phyloP scores from a whole-genome alignment of 768 basidiomycete genomes.

The Rickenella mellea region DNA sequence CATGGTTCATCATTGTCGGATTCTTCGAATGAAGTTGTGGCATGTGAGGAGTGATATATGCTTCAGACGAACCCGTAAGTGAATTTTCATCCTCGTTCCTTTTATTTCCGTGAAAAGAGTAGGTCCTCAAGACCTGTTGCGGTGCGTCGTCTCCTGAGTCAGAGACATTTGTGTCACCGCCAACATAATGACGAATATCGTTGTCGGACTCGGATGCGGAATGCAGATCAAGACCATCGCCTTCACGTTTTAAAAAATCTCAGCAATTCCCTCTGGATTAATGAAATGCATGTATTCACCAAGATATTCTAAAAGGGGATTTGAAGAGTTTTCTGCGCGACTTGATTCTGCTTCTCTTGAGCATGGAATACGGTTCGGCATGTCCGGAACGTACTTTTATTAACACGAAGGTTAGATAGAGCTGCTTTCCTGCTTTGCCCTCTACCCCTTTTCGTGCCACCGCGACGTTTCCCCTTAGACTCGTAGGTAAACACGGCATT shows the following conservation, averaged over 20 bases:
- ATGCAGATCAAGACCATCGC: constrained; percentile 35
- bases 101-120: background rate
- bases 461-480: background rate
- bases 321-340: too few relatives aligned
- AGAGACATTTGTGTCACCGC: constrained; percentile 12
- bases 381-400: too few relatives aligned
- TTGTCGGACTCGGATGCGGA: constrained; percentile 41
- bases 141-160: constrained; percentile 16
- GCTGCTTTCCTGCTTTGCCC: background rate
- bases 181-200: constrained; percentile 13
- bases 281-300: constrained; percentile 20
- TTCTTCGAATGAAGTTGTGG: too few relatives aligned
- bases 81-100: constrained; percentile 1
- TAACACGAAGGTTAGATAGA: too few relatives aligned
- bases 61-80: too few relatives aligned
- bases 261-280: background rate
- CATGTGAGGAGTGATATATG: too few relatives aligned
- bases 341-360: too few relatives aligned
- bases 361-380: too few relatives aligned
- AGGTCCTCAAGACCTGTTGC: background rate
- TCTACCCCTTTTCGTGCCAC: background rate
- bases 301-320: constrained; percentile 42
- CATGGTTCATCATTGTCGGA: too few relatives aligned
- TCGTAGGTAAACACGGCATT: background rate
- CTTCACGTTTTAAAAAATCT: constrained; percentile 12